A percentile compares a stretch with the other conserved stretches of the same genome.
Conservation (phyloP, 495 filamentous ascomycete genomes). For the Talaromyces proteolyticus region DNA sequence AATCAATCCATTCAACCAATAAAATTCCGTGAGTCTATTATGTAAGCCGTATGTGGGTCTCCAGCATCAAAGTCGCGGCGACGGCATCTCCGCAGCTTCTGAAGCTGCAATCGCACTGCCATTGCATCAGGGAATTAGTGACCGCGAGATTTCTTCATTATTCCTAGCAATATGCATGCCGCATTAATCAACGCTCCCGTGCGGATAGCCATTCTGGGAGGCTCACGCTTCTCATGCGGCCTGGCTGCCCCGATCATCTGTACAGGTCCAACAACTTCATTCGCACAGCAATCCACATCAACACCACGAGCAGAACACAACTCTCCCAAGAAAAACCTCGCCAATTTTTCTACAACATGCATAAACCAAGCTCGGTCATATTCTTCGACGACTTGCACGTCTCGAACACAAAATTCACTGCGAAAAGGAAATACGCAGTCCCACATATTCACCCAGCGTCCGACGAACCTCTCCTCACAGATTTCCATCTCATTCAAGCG, state of each 20-base stretch:
- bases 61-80: too few relatives aligned
- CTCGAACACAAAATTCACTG: background rate
- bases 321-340: background rate
- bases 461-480: background rate
- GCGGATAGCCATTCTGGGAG: slow-evolving; percentile 22
- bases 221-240: slow-evolving; percentile 17
- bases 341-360: slow-evolving; percentile 2
- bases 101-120: background rate
- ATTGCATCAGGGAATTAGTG: background rate
- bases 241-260: slow-evolving; percentile 16
- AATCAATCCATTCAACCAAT: too few relatives aligned
- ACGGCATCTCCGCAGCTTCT: too few relatives aligned
- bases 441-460: background rate
- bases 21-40: too few relatives aligned
- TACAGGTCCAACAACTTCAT: slow-evolving; percentile 9
- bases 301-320: slow-evolving; percentile 8
- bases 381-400: background rate
- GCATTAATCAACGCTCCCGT: slow-evolving; percentile 20
- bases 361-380: background rate
- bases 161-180: slow-evolving; percentile 14
- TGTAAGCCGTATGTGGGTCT: too few relatives aligned
- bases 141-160: background rate
- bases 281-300: slow-evolving; percentile 8
- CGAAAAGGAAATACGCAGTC: background rate
- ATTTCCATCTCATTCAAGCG: background rate